A percentile compares a stretch with the other conserved stretches of the same genome.
Conservation (phyloP, 2,329 filamentous ascomycete species). For the Fusarium sp. region DNA sequence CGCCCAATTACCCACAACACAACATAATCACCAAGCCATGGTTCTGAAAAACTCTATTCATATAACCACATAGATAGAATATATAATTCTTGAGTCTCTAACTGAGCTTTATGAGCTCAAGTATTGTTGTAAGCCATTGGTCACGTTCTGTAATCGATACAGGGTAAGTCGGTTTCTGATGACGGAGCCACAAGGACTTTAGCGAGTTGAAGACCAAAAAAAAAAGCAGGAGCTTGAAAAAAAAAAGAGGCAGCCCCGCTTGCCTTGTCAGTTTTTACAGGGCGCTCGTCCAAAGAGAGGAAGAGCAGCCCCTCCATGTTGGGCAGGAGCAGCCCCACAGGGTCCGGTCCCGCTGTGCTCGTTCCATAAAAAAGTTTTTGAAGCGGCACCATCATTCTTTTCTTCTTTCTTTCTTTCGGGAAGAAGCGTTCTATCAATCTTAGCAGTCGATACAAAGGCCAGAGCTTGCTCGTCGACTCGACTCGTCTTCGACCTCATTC, state of each 20-base stretch:
- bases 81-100: background rate
- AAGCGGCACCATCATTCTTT: constrained; percentile 51
- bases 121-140: background rate
- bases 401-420: constrained; percentile 64
- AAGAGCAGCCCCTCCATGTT: constrained; percentile 33
- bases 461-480: constrained; percentile 50
- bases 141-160: background rate
- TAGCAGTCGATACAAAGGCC: constrained; percentile 52
- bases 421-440: constrained; percentile 63
- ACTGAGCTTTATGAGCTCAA: background rate
- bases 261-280: background rate
- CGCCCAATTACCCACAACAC: no score
- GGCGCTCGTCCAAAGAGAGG: constrained; percentile 5
- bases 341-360: constrained; percentile 24
- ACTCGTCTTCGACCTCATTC: constrained; percentile 60
- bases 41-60: background rate
- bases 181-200: background rate
- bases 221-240: constrained; percentile 12
- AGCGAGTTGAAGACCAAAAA: constrained; percentile 10
- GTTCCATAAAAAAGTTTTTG: constrained; percentile 58
- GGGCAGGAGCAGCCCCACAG: constrained; percentile 24
- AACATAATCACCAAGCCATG: background rate
- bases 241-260: constrained; percentile 6
- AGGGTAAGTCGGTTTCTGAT: constrained; percentile 3
- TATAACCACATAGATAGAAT: background rate